Evolutionary conservation across 257 asterid species (phyloP).

Genomic region (Solanum etuberosum): DNA sequence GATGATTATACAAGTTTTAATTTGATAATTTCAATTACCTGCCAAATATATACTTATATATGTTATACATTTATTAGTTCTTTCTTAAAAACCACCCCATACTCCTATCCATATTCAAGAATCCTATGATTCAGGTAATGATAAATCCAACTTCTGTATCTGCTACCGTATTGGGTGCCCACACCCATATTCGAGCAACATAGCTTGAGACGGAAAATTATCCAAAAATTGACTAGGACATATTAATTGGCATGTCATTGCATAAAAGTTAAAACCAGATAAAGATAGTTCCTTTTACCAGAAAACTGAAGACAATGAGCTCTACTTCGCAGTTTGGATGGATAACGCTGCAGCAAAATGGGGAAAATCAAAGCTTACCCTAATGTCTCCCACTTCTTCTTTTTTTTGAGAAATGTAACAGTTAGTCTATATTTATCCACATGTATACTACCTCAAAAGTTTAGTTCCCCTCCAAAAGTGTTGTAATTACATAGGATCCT

Average conservation of each 20-base stretch:
- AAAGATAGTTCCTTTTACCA: neutral
- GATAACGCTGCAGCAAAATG: neutral
- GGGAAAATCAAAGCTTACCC: constrained; percentile 37
- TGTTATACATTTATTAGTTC: neutral
- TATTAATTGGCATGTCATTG: neutral
- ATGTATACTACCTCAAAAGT: no score
- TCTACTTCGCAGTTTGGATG: neutral
- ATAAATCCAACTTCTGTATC: neutral
- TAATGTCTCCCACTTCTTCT: constrained; percentile 57
- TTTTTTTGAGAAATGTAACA: no score
- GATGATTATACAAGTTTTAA: neutral
- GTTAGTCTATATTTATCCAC: no score
- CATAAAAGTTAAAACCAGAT: neutral
- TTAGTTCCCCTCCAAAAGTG: no score
- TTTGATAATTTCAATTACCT: neutral
- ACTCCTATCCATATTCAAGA: neutral
- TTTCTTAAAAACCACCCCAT: neutral
- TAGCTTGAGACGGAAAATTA: neutral
- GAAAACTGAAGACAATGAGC: neutral
- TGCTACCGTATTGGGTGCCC: neutral
- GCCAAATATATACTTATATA: neutral
- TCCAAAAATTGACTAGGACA: neutral
- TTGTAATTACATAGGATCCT: no score
- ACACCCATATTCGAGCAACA: neutral
- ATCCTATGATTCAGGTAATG: neutral